Evolutionary conservation across 345 rosid genomes (phyloP).

Genomic region (Salix exigua): DNA sequence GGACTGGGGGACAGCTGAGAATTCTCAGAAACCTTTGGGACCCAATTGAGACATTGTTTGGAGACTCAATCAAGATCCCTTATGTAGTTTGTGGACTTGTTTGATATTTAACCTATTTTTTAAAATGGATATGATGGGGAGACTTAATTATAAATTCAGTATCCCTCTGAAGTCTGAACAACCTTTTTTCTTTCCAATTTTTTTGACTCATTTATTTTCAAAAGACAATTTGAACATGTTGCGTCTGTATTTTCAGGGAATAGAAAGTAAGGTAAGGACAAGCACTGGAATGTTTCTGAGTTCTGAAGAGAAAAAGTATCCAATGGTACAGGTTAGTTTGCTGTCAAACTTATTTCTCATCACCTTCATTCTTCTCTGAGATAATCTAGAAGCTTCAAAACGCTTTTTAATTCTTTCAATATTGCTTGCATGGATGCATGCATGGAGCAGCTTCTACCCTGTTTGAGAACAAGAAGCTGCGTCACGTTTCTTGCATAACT

Average conservation of each 20-base stretch:
- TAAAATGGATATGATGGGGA: too few species aligned
- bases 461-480: neutral
- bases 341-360: slow-evolving; percentile 6
- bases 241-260: slow-evolving; percentile 47
- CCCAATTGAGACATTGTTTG: neutral
- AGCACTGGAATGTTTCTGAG: slow-evolving; percentile 96
- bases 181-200: neutral
- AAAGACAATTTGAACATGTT: slow-evolving; percentile 4
- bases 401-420: neutral
- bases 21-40: neutral
- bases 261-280: slow-evolving; percentile 84
- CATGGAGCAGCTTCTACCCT: neutral
- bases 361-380: slow-evolving; percentile 4
- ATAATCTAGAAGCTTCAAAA: neutral
- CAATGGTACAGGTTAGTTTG: slow-evolving; percentile 69
- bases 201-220: neutral
- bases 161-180: neutral
- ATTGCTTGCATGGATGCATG: neutral
- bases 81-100: neutral
- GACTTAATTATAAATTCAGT: neutral
- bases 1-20: neutral
- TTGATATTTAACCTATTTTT: neutral
- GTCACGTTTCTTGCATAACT: neutral
- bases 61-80: neutral
- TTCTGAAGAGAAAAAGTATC: slow-evolving; percentile 62